Percentiles rank a stretch among this genome's conserved stretches.
Evolutionary conservation across 257 asterid genomes (phyloP).

Genomic region (Salvia hispanica): DNA sequence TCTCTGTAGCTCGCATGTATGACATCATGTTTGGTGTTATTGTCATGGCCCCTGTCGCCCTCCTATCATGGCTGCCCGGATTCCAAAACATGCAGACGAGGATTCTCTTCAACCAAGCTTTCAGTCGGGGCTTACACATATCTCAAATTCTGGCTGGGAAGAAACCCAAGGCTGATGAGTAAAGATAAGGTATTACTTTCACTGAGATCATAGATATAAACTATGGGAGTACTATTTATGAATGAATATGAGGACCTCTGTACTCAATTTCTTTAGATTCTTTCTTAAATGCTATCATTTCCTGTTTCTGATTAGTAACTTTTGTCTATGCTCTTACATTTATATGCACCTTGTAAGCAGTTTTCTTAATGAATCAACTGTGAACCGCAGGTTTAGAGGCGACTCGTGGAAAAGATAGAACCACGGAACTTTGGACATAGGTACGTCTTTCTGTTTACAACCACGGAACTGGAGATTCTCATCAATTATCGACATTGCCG

Average conservation of each 20-base stretch:
- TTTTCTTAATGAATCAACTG: background rate
- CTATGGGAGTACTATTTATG: too few species aligned
- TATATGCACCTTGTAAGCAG: background rate
- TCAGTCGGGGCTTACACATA: constrained; percentile 93
- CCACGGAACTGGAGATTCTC: constrained; percentile 25
- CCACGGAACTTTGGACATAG: constrained; percentile 30
- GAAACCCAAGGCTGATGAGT: constrained; percentile 71
- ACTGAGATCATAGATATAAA: constrained; percentile 10
- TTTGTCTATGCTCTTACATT: background rate
- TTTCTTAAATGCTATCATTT: background rate
- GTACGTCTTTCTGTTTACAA: background rate
- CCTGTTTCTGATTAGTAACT: background rate
- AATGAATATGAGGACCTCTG: too few species aligned
- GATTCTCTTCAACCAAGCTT: constrained; percentile 94
- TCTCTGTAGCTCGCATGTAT: constrained; percentile 79
- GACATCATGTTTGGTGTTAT: constrained; percentile 91
- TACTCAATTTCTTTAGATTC: background rate
- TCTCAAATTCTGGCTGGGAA: constrained; percentile 92
- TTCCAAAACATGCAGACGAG: constrained; percentile 99
- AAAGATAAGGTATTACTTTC: constrained; percentile 47
- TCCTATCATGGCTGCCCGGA: constrained; percentile 96
- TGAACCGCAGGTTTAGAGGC: constrained; percentile 48
- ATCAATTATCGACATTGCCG: constrained; percentile 20
- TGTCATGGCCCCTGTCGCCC: constrained; percentile 85
- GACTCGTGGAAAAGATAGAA: constrained; percentile 36